Evolutionary conservation across 257 asterid genomes (phyloP), one percentile per base, ranked within the genome.

Genomic region (Pogostemon cablin): DNA sequence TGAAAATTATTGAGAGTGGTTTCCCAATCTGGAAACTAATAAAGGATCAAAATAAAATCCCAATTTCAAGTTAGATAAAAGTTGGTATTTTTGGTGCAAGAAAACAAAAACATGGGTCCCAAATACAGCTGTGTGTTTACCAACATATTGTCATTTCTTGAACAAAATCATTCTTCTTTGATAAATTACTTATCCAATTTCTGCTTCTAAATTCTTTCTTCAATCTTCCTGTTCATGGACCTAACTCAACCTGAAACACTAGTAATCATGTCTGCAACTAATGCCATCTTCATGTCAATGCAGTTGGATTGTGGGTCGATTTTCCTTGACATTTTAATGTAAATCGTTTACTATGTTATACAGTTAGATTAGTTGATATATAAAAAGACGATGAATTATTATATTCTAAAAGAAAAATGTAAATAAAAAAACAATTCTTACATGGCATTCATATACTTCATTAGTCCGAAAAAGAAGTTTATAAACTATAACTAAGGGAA

Each of bases 91-190:
- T 67, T 69, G 79, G 62, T 67, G 72, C 38, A 72, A 15, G 77
- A 39, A 76, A 78, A 75, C 68, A 72, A 50, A 57, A 4, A 58
- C 10, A 80, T 78, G 79, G 88, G 85, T 42, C 72, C 84, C 83
- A 44, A 62, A 52, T 76, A 79, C 76, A 83, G 82, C 86, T 78
- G 82, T 67, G 57, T 61, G 75, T 69, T 56, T 69, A 76, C 67
- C 67, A 70, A 73, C 67, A 77, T 83, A 69, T 72, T 78, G 81
- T 78, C 78, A 79, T 74, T 84, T 78, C 81, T 69, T 34, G 52
- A 72, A 80, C 68, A 64, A 80, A 77, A 83, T 80, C 81, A 73
- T 83, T 77, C 73, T 60, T 67, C 59, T 49, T 1, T 66, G 44
- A 56, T 65, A 54, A 55, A 35, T 35, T 12, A 1, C 57, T 12